Conservation (phyloP, 2,329 filamentous ascomycete species). For the Incumbomyces lentus region DNA sequence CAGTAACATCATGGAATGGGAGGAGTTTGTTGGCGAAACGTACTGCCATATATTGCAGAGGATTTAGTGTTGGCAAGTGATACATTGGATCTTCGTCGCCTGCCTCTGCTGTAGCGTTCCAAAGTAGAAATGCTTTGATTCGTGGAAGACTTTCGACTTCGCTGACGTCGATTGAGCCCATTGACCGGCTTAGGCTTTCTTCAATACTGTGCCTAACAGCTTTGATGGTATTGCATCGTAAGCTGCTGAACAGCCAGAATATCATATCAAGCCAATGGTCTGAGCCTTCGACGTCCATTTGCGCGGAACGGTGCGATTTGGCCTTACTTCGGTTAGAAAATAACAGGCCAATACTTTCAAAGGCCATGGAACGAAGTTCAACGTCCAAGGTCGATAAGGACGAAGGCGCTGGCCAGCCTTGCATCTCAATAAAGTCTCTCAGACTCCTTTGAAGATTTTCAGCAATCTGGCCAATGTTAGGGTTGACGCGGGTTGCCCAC, state of each 20-base stretch:
- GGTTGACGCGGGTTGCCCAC: constrained; percentile 69
- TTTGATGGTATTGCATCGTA: constrained; percentile 66
- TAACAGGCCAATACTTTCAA: constrained; percentile 81
- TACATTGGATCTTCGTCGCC: constrained; percentile 30
- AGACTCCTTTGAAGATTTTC: constrained; percentile 53
- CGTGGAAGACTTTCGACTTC: constrained; percentile 31
- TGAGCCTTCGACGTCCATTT: constrained; percentile 9
- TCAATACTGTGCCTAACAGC: constrained; percentile 78
- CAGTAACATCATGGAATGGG: constrained; percentile 65
- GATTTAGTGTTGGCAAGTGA: constrained; percentile 47
- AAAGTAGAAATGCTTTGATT: constrained; percentile 51
- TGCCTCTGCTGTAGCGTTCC: constrained; percentile 50
- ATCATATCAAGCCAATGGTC: constrained; percentile 41
- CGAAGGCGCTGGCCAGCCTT: constrained; percentile 67
- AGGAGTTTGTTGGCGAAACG: constrained; percentile 87
- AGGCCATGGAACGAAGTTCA: constrained; percentile 65
- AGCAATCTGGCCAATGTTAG: constrained; percentile 55
- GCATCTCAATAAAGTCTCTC: constrained; percentile 61
- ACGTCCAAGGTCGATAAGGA: constrained; percentile 51
- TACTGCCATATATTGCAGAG: constrained; percentile 69
- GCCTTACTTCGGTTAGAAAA: constrained; percentile 48
- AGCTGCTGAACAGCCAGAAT: constrained; percentile 72
- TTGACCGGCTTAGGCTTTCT: constrained; percentile 69
- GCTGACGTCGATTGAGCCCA: constrained; percentile 46
- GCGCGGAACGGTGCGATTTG: constrained; percentile 41